Evolutionary conservation across 73 alveolate species (phyloP).

Genomic region (Paraurostyla sp.): DNA sequence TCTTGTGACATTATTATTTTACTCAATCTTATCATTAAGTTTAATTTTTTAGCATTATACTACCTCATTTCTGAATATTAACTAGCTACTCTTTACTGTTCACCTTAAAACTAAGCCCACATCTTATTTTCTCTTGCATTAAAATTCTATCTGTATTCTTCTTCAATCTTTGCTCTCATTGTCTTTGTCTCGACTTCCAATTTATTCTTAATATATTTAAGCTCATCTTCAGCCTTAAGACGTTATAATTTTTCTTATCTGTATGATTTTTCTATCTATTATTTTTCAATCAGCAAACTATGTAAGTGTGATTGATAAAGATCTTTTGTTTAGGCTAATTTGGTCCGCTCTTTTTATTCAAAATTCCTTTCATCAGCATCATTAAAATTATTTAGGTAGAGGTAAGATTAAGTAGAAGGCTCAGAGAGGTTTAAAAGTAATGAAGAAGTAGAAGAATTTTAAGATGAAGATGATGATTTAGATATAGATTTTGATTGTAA

Average conservation of each 20-base stretch:
- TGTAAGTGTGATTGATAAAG: neutral
- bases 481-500: too few species aligned
- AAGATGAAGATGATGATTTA: too few species aligned
- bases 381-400: too few species aligned
- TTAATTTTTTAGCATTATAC: neutral
- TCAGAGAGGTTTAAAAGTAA: too few species aligned
- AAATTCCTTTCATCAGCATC: neutral
- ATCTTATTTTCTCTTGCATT: neutral
- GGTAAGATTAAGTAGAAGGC: too few species aligned
- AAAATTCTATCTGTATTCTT: neutral
- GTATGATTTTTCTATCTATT: neutral
- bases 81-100: neutral
- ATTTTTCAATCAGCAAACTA: neutral
- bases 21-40: neutral
- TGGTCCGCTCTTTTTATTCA: neutral
- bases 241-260: neutral
- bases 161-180: conserved; percentile 19
- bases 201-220: neutral
- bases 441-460: too few species aligned
- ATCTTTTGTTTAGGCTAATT: neutral
- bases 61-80: neutral
- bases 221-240: neutral
- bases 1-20: neutral
- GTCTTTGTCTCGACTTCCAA: conserved; percentile 8
- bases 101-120: conserved; percentile 2